These are phyloP conservation scores for Phytopythium litorale DNA, from an alignment of 352 stramenopile genomes.

Conservation along the genomic window DNA sequence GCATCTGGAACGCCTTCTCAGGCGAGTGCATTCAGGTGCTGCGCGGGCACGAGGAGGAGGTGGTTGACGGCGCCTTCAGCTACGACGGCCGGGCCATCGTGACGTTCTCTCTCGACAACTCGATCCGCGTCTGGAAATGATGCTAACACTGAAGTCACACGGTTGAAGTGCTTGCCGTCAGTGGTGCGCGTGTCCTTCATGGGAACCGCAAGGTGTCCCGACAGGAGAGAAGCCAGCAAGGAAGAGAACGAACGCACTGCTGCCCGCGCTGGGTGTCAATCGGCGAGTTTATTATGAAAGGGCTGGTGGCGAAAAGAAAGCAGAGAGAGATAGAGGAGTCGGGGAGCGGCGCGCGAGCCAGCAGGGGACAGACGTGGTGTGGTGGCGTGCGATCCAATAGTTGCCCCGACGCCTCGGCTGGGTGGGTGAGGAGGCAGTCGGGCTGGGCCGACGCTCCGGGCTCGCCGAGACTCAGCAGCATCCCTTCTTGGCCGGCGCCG, in stretches of 20 bases:
- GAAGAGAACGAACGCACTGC: background rate
- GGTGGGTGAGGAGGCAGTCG: background rate
- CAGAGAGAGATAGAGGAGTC: slow-evolving; percentile 1
- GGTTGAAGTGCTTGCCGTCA: too few species aligned
- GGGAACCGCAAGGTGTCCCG: background rate
- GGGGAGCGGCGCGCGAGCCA: slow-evolving; percentile 12
- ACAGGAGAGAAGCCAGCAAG: background rate
- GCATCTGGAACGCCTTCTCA: slow-evolving; percentile 69
- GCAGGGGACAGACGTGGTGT: slow-evolving; percentile 14
- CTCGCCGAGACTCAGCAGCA: slow-evolving; percentile 59
- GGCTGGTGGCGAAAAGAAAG: slow-evolving; percentile 2
- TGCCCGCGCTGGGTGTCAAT: background rate
- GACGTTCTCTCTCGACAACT: slow-evolving; percentile 65
- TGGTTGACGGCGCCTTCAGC: slow-evolving; percentile 55
- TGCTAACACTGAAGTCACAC: background rate
- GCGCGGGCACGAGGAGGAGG: slow-evolving; percentile 57
- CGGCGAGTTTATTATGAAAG: slow-evolving; percentile 8
- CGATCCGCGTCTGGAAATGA: slow-evolving; percentile 50
- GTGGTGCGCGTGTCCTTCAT: background rate
- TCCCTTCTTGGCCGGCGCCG: slow-evolving; percentile 72
- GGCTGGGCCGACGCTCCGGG: background rate
- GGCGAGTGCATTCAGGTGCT: slow-evolving; percentile 63
- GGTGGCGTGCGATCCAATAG: slow-evolving; percentile 1
- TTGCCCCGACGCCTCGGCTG: background rate
- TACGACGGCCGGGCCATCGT: slow-evolving; percentile 52